A percentile compares a stretch with the other conserved stretches of the same genome.
phyloP scores from a whole-genome alignment of 1,284 basidiomycete species.

The Lentinus polychrous region DNA sequence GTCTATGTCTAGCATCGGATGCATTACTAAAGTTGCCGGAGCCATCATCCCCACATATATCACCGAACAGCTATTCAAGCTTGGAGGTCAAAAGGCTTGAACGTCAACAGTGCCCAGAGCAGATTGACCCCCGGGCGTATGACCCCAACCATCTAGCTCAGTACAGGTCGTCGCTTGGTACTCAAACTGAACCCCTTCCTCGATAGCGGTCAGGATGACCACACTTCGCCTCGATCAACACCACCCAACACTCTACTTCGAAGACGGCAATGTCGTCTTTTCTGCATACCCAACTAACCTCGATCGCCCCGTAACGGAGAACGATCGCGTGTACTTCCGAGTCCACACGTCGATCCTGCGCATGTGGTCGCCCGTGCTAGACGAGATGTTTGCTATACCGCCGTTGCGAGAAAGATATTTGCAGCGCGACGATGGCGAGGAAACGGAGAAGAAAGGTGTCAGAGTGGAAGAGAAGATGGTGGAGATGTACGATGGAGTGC shows the following conservation, averaged over 20 bases:
- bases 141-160: too few species aligned
- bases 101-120: too few species aligned
- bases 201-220: too few species aligned
- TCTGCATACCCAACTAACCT: conserved; percentile 11
- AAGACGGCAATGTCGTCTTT: conserved; percentile 27
- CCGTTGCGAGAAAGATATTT: conserved; percentile 12
- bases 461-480: conserved; percentile 7
- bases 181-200: too few species aligned
- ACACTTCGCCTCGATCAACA: conserved; percentile 9
- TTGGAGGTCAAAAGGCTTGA: too few species aligned
- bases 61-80: too few species aligned
- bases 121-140: too few species aligned
- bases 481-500: conserved; percentile 24
- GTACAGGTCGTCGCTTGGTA: too few species aligned
- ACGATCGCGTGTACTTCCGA: conserved; percentile 19
- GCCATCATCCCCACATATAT: too few species aligned
- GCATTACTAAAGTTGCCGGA: too few species aligned
- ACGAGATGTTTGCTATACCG: conserved; percentile 25
- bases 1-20: too few species aligned
- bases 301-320: neutral
- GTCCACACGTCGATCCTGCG: conserved; percentile 24
- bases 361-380: conserved; percentile 22
- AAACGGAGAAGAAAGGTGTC: conserved; percentile 4
- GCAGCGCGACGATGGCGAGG: conserved; percentile 2
- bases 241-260: conserved; percentile 24